Percentiles rank a stretch among this genome's conserved stretches.
phyloP scores from a whole-genome alignment of 1,139 yeast species.

The Candida anutae region DNA sequence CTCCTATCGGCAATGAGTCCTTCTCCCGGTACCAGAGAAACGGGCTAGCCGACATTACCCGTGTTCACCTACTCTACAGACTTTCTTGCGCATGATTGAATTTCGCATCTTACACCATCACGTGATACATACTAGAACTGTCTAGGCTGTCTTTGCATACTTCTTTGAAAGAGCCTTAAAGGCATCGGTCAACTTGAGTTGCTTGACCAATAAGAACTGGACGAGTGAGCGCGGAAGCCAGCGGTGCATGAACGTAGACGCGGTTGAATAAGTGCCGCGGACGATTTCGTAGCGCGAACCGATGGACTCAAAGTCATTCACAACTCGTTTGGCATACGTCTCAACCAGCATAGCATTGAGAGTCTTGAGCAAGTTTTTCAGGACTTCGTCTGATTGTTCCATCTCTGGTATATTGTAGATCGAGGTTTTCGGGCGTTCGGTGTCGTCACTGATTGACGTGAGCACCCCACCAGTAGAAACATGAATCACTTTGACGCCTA shows the following conservation, averaged over 20 bases:
- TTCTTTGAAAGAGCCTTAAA: conserved; percentile 15
- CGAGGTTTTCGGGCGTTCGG: conserved; percentile 47
- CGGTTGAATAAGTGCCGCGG: too few species aligned
- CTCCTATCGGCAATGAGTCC: conserved; percentile 29
- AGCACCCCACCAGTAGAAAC: conserved; percentile 60
- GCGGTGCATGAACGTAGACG: too few species aligned
- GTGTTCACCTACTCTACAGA: too few species aligned
- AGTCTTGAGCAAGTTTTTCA: conserved; percentile 55
- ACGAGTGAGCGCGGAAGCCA: conserved; percentile 46
- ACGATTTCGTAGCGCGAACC: conserved; percentile 38
- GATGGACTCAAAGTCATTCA: conserved; percentile 38
- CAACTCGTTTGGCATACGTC: conserved; percentile 47
- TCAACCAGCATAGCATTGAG: conserved; percentile 55
- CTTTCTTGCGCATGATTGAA: too few species aligned
- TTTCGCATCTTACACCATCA: too few species aligned
- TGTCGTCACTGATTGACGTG: conserved; percentile 50
- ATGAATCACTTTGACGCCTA: conserved; percentile 65
- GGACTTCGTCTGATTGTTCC: conserved; percentile 36
- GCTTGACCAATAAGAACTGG: conserved; percentile 34
- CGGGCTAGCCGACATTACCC: conserved; percentile 3
- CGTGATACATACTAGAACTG: too few species aligned
- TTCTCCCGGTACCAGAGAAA: conserved; percentile 36
- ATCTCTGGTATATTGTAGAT: conserved; percentile 48
- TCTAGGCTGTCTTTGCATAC: too few species aligned
- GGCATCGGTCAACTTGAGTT: conserved; percentile 38